Conservation (phyloP, 2,329 filamentous ascomycete genomes). For the Cladobotryum mycophilum region DNA sequence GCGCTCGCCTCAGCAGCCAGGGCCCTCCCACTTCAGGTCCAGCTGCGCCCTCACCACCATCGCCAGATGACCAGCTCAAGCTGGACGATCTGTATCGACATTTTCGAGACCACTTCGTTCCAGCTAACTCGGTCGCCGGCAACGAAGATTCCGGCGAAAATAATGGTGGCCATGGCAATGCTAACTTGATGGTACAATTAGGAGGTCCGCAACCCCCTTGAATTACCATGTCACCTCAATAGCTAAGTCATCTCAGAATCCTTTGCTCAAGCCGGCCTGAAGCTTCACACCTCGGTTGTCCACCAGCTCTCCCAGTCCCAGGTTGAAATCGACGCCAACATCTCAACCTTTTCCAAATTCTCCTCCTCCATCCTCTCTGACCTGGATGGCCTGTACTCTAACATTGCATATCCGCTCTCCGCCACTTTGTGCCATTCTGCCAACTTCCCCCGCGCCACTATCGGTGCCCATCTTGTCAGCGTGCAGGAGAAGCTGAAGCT, state of each 20-base stretch:
- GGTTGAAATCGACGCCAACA: constrained; percentile 16
- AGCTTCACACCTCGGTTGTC: constrained; percentile 16
- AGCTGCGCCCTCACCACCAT: background rate
- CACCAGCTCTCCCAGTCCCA: constrained; percentile 19
- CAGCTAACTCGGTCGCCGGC: background rate
- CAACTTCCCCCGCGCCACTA: constrained; percentile 17
- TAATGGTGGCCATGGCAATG: background rate
- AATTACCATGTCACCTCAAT: no score
- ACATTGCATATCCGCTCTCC: constrained; percentile 26
- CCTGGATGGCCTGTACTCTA: constrained; percentile 22
- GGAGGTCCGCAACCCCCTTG: constrained; percentile 10
- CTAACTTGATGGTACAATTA: constrained; percentile 13
- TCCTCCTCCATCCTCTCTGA: constrained; percentile 13
- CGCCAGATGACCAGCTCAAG: background rate
- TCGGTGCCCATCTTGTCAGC: constrained; percentile 20
- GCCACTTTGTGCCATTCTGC: constrained; percentile 25
- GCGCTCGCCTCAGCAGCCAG: constrained; percentile 23
- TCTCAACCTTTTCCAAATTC: constrained; percentile 15
- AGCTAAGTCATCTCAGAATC: constrained; percentile 13
- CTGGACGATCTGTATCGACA: constrained; percentile 17
- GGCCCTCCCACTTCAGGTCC: constrained; percentile 8
- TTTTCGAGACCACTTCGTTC: constrained; percentile 19
- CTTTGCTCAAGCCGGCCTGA: constrained; percentile 18
- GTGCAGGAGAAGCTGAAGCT: constrained; percentile 17
- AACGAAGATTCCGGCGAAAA: background rate